Conservation (phyloP, 768 basidiomycete genomes). For the Lenzites betulinus region DNA sequence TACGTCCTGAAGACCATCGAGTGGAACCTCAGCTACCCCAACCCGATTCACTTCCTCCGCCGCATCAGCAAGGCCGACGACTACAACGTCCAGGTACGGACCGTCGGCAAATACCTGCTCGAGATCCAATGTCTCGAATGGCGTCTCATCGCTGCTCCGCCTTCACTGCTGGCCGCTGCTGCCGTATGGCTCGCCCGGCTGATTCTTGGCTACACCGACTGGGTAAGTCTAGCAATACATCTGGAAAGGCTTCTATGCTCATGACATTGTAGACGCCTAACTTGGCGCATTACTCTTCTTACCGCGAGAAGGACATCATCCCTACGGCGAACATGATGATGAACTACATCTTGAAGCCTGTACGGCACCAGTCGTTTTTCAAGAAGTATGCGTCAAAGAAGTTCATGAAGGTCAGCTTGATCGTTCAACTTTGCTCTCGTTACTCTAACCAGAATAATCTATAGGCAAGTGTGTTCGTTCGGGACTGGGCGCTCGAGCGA, state of each 20-base stretch:
- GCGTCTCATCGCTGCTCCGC: constrained; percentile 70
- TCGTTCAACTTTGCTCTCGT: background rate
- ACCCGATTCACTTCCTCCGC: constrained; percentile 86
- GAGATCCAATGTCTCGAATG: constrained; percentile 86
- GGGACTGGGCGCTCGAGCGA: constrained; percentile 79
- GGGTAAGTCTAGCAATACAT: constrained; percentile 57
- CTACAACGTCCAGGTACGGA: constrained; percentile 83
- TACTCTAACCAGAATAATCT: background rate
- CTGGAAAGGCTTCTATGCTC: background rate
- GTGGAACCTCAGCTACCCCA: constrained; percentile 86
- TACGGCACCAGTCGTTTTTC: constrained; percentile 75
- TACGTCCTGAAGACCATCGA: constrained; percentile 85
- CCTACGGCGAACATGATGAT: constrained; percentile 86
- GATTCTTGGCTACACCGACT: constrained; percentile 75
- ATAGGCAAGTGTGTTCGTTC: constrained; percentile 81
- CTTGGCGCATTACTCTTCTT: constrained; percentile 85
- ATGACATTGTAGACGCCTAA: constrained; percentile 65
- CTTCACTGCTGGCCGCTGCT: constrained; percentile 81
- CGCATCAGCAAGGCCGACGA: constrained; percentile 92
- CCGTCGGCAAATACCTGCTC: constrained; percentile 87
- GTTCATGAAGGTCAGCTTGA: constrained; percentile 68
- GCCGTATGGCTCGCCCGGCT: constrained; percentile 85
- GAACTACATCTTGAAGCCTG: constrained; percentile 77
- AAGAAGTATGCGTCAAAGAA: constrained; percentile 89
- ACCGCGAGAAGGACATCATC: constrained; percentile 75